These are phyloP conservation scores for Ascochyta pisi DNA, from an alignment of 2,329 filamentous ascomycete genomes.

Conservation along the genomic window DNA sequence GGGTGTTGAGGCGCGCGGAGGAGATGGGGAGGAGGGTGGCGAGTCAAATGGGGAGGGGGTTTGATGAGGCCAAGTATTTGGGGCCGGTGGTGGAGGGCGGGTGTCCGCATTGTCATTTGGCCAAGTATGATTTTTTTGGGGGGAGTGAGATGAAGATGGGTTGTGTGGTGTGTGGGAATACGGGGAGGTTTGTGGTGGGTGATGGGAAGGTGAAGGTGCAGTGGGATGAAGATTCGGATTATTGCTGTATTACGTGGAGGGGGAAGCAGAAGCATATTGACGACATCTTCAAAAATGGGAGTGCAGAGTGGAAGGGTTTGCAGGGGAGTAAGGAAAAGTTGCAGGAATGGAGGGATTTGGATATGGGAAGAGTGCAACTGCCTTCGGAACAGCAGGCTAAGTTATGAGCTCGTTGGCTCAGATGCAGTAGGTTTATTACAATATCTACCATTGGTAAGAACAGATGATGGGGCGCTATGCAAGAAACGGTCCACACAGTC, in stretches of 20 bases:
- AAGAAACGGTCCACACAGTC: not conserved
- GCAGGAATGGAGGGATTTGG: constrained; percentile 9
- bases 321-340: constrained; percentile 9
- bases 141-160: constrained; percentile 10
- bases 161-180: constrained; percentile 20
- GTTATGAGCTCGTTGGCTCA: not conserved
- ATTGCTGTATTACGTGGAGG: constrained; percentile 17
- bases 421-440: not conserved
- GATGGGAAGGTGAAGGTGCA: not conserved
- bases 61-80: constrained; percentile 15
- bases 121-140: constrained; percentile 17
- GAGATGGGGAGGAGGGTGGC: constrained; percentile 7
- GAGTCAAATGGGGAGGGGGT: constrained; percentile 14
- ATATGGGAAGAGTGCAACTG: not conserved
- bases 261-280: constrained; percentile 21
- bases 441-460: not conserved
- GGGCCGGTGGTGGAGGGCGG: constrained; percentile 9
- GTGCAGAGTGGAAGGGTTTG: constrained; percentile 15
- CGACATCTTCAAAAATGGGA: constrained; percentile 19
- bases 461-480: not conserved
- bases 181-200: constrained; percentile 1
- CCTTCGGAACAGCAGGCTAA: not conserved
- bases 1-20: constrained; percentile 1
- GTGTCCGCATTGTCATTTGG: constrained; percentile 15
- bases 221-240: constrained; percentile 15